A percentile compares a stretch with the other conserved stretches of the same genome.
phyloP scores from a whole-genome alignment of 106 monocot species.

The Apostasia ramifera region DNA sequence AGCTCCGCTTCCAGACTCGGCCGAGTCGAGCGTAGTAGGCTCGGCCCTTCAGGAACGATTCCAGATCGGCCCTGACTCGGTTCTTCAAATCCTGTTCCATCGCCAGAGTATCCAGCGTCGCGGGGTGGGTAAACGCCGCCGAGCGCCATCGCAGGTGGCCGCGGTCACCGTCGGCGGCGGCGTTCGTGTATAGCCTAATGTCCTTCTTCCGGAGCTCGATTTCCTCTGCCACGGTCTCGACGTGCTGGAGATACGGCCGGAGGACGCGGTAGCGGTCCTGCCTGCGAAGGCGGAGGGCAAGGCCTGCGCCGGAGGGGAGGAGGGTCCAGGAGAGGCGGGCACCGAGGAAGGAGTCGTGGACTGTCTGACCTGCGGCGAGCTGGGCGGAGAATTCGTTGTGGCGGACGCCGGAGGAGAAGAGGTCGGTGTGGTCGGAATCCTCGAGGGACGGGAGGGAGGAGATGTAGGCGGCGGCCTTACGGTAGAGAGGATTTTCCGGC shows the following conservation, averaged over 20 bases:
- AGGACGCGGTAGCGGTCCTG: constrained; percentile 54
- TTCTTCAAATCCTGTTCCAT: constrained; percentile 12
- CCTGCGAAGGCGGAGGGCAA: constrained; percentile 44
- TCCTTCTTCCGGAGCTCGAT: constrained; percentile 32
- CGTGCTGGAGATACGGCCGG: constrained; percentile 61
- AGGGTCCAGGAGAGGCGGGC: constrained; percentile 47
- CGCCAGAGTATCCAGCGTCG: constrained; percentile 19
- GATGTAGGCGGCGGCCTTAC: constrained; percentile 43
- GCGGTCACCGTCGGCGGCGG: constrained; percentile 1
- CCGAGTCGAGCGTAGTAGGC: constrained; percentile 42
- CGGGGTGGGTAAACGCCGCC: constrained; percentile 31
- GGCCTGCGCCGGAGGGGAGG: not conserved
- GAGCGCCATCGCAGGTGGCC: constrained; percentile 19
- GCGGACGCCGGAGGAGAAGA: constrained; percentile 29
- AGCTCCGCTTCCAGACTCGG: constrained; percentile 29
- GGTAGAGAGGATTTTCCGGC: constrained; percentile 61
- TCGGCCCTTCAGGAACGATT: constrained; percentile 17
- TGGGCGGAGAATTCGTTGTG: constrained; percentile 35
- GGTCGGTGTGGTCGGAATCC: constrained; percentile 32
- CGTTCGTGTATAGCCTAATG: constrained; percentile 31
- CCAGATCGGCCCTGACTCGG: constrained; percentile 17
- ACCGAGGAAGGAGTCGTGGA: constrained; percentile 45
- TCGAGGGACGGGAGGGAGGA: constrained; percentile 52
- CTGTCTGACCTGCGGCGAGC: constrained; percentile 25
- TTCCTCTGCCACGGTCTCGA: constrained; percentile 53